Evolutionary conservation across 1,139 yeast species (phyloP), one percentile per base, ranked within the genome.

Genomic region (Yamadazyma dushanensis): DNA sequence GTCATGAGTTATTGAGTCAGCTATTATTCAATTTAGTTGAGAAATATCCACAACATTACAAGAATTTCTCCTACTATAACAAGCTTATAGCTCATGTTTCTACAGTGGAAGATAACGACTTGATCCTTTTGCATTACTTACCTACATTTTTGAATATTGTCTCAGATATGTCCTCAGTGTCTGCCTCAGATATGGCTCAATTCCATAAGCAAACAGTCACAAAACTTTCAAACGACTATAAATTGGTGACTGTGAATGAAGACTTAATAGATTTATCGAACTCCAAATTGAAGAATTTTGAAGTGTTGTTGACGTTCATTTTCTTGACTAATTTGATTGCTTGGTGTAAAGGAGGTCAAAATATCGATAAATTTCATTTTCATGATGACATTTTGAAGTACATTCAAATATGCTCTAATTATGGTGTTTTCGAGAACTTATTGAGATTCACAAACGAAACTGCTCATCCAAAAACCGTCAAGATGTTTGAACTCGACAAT

Each of bases 341-440:
- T 8, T 79, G 92, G 85, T 84, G 92, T 53, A 83, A 83, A 49
- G 55, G 44, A 62, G 58, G 45, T 24, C 41, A 51, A 43, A 78
- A 75, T 59, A 43, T 83, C 76, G 37, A 75, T 73, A 75, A 68
- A 58, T 49, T 59, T 51, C 52, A 75, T 67, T 49, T 80, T 70
- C 40, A 83, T 73, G 49, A 61, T 59, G 50, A 66, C 37, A 65
- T 70, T 22, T 47, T 70, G 28, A 57, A 54, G 29, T 63, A 66
- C 40, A 56, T 69, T 34, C 74, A 69, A 36, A 57, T 58, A 51
- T 56, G 63, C 31, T 61, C 70, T 15, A 63, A 63, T 45, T 65
- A 61, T 44, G 97, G 97, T 19, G 95, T 89, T 1, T 63, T 90
- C 46, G 98, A 92, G 56, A 81, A 83, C 50, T 59, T 90, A 25